A percentile compares a stretch with the other conserved stretches of the same genome.
These are phyloP conservation scores for Calendula officinalis DNA, from an alignment of 129 eudicot genomes.

Conservation along the genomic window DNA sequence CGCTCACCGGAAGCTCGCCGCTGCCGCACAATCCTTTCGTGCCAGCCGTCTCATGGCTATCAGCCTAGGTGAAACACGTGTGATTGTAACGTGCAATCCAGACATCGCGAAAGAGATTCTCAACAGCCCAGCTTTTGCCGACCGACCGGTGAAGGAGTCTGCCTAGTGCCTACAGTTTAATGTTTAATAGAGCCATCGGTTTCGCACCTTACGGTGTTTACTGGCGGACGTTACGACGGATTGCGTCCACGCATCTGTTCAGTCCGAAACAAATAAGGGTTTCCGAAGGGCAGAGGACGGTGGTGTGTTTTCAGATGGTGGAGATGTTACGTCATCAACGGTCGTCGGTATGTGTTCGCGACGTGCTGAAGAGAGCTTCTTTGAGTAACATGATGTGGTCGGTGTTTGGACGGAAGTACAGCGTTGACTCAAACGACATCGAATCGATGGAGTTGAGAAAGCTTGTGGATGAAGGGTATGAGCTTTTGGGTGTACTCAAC, in stretches of 20 bases:
- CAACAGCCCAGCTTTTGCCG: conserved; percentile 20
- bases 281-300: conserved; percentile 9
- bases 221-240: conserved; percentile 35
- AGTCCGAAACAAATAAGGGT: conserved; percentile 11
- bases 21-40: conserved; percentile 19
- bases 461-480: conserved; percentile 43
- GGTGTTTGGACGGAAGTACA: conserved; percentile 36
- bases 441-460: conserved; percentile 16
- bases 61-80: conserved; percentile 7
- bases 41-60: conserved; percentile 37
- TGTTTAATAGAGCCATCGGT: conserved; percentile 45
- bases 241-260: conserved; percentile 36
- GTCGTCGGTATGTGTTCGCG: background rate
- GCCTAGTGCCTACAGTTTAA: conserved; percentile 22
- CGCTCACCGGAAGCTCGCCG: conserved; percentile 37
- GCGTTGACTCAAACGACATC: background rate
- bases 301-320: background rate
- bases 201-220: conserved; percentile 41
- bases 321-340: background rate
- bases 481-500: conserved; percentile 35
- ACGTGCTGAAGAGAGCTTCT: conserved; percentile 12
- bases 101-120: conserved; percentile 30
- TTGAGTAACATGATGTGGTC: conserved; percentile 32
- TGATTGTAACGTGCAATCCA: conserved; percentile 29
- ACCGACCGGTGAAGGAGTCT: conserved; percentile 43